A percentile compares a stretch with the other conserved stretches of the same genome.
Conservation (phyloP, 345 rosid genomes). For the Raphanus sativus region DNA sequence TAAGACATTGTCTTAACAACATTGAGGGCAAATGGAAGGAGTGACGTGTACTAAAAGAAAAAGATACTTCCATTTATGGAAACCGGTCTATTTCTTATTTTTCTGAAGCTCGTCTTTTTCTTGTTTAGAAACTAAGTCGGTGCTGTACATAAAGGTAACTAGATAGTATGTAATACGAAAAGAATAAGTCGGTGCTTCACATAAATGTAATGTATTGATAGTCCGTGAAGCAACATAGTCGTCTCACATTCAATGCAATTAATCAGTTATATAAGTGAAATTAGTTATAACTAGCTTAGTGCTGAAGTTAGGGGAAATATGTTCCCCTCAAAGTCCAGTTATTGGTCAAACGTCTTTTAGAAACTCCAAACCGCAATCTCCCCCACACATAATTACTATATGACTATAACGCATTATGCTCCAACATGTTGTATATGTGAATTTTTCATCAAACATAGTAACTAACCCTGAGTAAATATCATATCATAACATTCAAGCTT, state of each 20-base stretch:
- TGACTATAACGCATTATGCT: background rate
- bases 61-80: constrained; percentile 19
- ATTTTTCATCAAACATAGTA: constrained; percentile 1
- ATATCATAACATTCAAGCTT: constrained; percentile 12
- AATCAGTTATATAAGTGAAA: background rate
- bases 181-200: constrained; percentile 30
- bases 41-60: constrained; percentile 3
- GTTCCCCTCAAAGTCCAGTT: constrained; percentile 38
- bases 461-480: background rate
- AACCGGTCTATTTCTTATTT: background rate
- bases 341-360: constrained; percentile 28
- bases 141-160: background rate
- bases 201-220: constrained; percentile 34
- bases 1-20: background rate
- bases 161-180: background rate
- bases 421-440: background rate
- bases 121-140: constrained; percentile 5
- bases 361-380: constrained; percentile 26
- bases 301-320: constrained; percentile 41
- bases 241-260: constrained; percentile 24
- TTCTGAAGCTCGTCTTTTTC: constrained; percentile 12
- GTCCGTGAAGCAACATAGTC: constrained; percentile 32
- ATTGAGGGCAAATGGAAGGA: background rate
- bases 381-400: background rate
- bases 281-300: constrained; percentile 20